phyloP scores from a whole-genome alignment of 306 rosid species.

The Glycine soja region DNA sequence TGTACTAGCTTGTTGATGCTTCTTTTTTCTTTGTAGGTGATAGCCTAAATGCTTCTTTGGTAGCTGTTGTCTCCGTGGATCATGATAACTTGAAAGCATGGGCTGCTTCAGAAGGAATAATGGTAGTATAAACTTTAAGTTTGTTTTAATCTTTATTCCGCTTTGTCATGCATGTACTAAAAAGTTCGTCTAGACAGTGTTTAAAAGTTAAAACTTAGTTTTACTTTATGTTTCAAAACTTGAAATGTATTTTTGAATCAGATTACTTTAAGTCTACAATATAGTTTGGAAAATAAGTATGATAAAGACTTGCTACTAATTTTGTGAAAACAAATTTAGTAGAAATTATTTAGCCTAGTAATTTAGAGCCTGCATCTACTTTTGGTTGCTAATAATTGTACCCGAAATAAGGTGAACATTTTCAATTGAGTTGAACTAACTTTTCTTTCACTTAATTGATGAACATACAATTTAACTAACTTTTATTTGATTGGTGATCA shows the following conservation, averaged over 20 bases:
- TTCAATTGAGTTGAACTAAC: neutral
- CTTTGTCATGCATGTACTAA: neutral
- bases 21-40: constrained; percentile 66
- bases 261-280: constrained; percentile 5
- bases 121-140: constrained; percentile 54
- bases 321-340: constrained; percentile 15
- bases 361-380: neutral
- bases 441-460: neutral
- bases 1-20: constrained; percentile 45
- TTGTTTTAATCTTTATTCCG: constrained; percentile 27
- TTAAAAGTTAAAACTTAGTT: neutral
- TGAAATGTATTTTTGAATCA: constrained; percentile 1
- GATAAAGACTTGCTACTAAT: neutral
- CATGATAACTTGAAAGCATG: constrained; percentile 77
- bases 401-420: neutral
- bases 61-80: constrained; percentile 85
- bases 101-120: constrained; percentile 84
- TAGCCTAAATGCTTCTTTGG: constrained; percentile 88
- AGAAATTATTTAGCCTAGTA: neutral
- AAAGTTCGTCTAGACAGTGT: neutral
- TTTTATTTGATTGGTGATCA: neutral
- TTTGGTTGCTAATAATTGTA: neutral
- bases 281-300: neutral
- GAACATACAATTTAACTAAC: neutral
- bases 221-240: neutral